These are phyloP conservation scores for Parascedosporium putredinis DNA, from an alignment of 2,329 filamentous ascomycete species.

Conservation along the genomic window DNA sequence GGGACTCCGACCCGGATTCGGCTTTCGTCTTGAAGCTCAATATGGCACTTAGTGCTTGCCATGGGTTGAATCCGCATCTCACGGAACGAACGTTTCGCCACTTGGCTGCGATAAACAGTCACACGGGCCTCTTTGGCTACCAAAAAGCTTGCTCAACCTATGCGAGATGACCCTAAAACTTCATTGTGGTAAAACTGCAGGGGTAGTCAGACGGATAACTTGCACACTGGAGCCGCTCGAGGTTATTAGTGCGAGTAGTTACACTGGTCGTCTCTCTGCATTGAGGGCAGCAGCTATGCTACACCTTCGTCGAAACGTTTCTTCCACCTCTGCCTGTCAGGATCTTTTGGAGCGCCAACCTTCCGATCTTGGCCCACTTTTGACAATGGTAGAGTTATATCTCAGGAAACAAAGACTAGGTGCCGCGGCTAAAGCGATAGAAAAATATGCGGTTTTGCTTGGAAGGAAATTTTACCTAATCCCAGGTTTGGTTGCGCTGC, in stretches of 20 bases:
- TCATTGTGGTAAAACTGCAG: too few species aligned
- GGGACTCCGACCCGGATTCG: slow-evolving; percentile 58
- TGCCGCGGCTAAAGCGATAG: slow-evolving; percentile 64
- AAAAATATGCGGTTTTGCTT: slow-evolving; percentile 63
- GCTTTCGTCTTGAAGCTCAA: slow-evolving; percentile 60
- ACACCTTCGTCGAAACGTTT: slow-evolving; percentile 3
- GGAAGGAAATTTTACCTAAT: slow-evolving; percentile 68
- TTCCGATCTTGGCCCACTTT: slow-evolving; percentile 60
- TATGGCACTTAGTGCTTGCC: slow-evolving; percentile 28
- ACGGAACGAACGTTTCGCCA: slow-evolving; percentile 51
- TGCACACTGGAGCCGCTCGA: too few species aligned
- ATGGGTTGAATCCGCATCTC: slow-evolving; percentile 53
- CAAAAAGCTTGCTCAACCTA: slow-evolving; percentile 44
- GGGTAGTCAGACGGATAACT: too few species aligned
- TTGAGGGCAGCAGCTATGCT: slow-evolving; percentile 9
- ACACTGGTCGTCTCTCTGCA: neutral
- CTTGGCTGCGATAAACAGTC: slow-evolving; percentile 36
- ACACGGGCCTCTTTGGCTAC: slow-evolving; percentile 60
- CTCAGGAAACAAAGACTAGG: slow-evolving; percentile 59
- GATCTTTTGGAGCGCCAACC: slow-evolving; percentile 8
- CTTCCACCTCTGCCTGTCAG: slow-evolving; percentile 7
- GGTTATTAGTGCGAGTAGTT: neutral
- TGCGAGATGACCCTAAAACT: slow-evolving; percentile 52
- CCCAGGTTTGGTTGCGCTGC: slow-evolving; percentile 72
- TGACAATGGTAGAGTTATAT: slow-evolving; percentile 76